These are phyloP conservation scores for Stereum hirsutum DNA, from an alignment of 1,284 basidiomycete species.

Conservation along the genomic window DNA sequence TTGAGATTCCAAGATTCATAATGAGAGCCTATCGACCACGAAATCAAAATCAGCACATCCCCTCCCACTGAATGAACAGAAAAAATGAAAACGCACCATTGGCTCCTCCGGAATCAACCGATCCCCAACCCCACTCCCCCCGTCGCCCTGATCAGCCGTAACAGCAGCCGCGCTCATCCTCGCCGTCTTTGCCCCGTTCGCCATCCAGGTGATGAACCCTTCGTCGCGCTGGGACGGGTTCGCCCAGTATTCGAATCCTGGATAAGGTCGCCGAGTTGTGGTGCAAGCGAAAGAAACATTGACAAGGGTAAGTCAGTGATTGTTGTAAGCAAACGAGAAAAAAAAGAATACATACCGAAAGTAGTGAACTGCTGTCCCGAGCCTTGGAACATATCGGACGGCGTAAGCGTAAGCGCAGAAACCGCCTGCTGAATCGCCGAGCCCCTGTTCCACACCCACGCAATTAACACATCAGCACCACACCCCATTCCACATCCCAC, in stretches of 20 bases:
- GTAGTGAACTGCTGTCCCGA: slow-evolving; percentile 35
- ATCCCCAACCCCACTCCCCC: slow-evolving; percentile 41
- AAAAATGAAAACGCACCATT: slow-evolving; percentile 31
- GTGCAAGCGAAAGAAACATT: no score
- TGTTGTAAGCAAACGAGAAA: neutral
- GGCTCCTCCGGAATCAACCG: slow-evolving; percentile 43
- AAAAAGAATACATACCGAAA: slow-evolving; percentile 26
- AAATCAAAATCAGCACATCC: slow-evolving; percentile 4
- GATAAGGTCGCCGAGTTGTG: neutral
- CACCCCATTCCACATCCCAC: neutral
- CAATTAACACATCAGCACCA: slow-evolving; percentile 10
- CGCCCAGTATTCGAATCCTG: slow-evolving; percentile 64
- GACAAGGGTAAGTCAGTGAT: slow-evolving; percentile 1
- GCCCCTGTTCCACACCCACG: slow-evolving; percentile 1
- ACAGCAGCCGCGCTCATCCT: slow-evolving; percentile 47
- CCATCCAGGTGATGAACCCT: slow-evolving; percentile 61
- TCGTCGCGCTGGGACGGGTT: slow-evolving; percentile 42
- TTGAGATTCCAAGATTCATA: slow-evolving; percentile 31
- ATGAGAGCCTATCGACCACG: slow-evolving; percentile 30
- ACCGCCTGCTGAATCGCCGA: slow-evolving; percentile 45
- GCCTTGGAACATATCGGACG: slow-evolving; percentile 47
- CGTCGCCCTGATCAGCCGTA: slow-evolving; percentile 37
- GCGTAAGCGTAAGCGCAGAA: slow-evolving; percentile 38
- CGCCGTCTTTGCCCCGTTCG: slow-evolving; percentile 40
- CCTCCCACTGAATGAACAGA: slow-evolving; percentile 1